Percentiles rank a stretch among this genome's conserved stretches.
phyloP scores from a whole-genome alignment of 805 yeast genomes.

The Candida nanaspora region DNA sequence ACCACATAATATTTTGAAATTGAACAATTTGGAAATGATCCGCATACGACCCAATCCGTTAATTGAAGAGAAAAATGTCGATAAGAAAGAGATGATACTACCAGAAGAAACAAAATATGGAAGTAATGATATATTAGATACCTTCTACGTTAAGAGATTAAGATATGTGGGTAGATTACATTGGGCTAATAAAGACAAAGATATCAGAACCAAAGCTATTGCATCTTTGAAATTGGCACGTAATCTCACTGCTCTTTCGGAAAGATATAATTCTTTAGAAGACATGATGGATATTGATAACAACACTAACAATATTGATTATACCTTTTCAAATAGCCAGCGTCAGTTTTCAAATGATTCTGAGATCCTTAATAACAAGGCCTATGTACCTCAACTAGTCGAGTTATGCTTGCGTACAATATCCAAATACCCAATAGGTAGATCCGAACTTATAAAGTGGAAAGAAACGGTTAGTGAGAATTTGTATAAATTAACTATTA shows the following conservation, averaged over 20 bases:
- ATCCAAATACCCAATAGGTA: constrained; percentile 45
- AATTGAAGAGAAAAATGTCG: constrained; percentile 15
- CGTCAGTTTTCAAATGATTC: no score
- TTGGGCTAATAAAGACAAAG: constrained; percentile 20
- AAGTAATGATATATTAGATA: no score
- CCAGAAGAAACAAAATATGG: constrained; percentile 4
- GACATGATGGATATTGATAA: constrained; percentile 16
- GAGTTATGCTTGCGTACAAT: constrained; percentile 41
- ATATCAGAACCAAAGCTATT: constrained; percentile 13
- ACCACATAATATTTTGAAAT: constrained; percentile 46
- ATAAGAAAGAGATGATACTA: constrained; percentile 7
- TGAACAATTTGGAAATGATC: constrained; percentile 35
- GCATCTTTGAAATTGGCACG: constrained; percentile 19
- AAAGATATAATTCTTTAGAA: constrained; percentile 11
- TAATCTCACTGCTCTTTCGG: constrained; percentile 20
- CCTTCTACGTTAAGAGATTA: constrained; percentile 7
- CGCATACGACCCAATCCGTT: constrained; percentile 51
- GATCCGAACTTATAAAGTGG: constrained; percentile 50
- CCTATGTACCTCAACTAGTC: constrained; percentile 38
- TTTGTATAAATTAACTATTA: constrained; percentile 38
- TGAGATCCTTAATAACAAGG: no score
- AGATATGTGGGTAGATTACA: constrained; percentile 20
- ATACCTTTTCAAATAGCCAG: no score
- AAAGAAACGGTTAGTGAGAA: constrained; percentile 37
- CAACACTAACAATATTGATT: constrained; percentile 9